Evolutionary conservation across 2,329 filamentous ascomycete species (phyloP).

Genomic region (Calonectria pseudoreteaudii): DNA sequence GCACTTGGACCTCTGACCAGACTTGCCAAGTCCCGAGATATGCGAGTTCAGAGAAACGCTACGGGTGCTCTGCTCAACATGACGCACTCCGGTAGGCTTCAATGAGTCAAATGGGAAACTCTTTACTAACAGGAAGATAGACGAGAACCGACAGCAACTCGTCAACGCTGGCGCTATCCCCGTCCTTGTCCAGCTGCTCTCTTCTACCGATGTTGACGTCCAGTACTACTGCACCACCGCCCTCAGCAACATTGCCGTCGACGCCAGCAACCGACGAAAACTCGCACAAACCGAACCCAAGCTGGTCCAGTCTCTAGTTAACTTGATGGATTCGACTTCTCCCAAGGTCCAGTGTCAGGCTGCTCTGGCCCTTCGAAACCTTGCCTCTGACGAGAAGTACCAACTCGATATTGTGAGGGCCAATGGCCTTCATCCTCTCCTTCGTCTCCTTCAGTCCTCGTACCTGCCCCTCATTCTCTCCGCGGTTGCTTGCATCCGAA

Average conservation of each 20-base stretch:
- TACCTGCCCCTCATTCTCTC: slow-evolving; percentile 96
- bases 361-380: slow-evolving; percentile 90
- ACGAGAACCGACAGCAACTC: slow-evolving; percentile 97
- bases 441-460: slow-evolving; percentile 92
- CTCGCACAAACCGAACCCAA: slow-evolving; percentile 91
- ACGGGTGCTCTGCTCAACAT: slow-evolving; percentile 97
- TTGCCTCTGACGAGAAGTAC: slow-evolving; percentile 98
- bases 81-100: slow-evolving; percentile 89
- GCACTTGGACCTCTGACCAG: slow-evolving; percentile 91
- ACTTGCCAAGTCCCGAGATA: slow-evolving; percentile 96
- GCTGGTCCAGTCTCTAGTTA: slow-evolving; percentile 92
- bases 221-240: slow-evolving; percentile 99
- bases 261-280: slow-evolving; percentile 89
- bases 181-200: slow-evolving; percentile 93
- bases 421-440: slow-evolving; percentile 84
- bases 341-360: slow-evolving; percentile 99
- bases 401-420: slow-evolving; percentile 97
- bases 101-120: no score
- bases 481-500: slow-evolving; percentile 96
- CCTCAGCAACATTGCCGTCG: slow-evolving; percentile 97
- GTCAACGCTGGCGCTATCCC: slow-evolving; percentile 98
- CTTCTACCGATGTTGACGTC: slow-evolving; percentile 93
- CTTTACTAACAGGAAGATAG: slow-evolving; percentile 58
- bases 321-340: slow-evolving; percentile 96
- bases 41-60: slow-evolving; percentile 97